Evolutionary conservation across 495 filamentous ascomycete genomes (phyloP).

Genomic region (Neurospora cerealis): DNA sequence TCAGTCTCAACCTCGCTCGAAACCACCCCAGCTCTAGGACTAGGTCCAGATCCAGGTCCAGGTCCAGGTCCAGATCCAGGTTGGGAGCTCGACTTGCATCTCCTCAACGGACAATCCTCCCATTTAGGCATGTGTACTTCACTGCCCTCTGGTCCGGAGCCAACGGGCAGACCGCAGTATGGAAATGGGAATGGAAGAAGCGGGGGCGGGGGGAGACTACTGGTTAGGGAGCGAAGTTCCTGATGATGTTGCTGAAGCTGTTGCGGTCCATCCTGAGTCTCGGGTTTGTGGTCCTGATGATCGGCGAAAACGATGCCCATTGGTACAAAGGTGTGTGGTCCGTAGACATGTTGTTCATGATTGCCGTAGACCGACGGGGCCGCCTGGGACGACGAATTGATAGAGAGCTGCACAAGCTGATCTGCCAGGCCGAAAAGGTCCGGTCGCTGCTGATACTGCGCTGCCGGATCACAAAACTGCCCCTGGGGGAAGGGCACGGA

Average conservation of each 20-base stretch:
- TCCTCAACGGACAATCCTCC: conserved; percentile 9
- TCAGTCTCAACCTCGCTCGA: neutral
- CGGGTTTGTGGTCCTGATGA: neutral
- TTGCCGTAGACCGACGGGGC: neutral
- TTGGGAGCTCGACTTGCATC: neutral
- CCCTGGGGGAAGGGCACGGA: neutral
- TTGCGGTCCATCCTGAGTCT: neutral
- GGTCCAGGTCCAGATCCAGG: neutral
- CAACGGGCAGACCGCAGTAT: conserved; percentile 27
- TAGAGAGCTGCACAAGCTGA: neutral
- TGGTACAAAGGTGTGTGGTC: neutral
- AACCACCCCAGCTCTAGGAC: neutral
- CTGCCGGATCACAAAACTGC: neutral
- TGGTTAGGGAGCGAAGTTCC: neutral
- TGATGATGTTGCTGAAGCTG: neutral
- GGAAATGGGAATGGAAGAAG: neutral
- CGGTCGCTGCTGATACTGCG: neutral
- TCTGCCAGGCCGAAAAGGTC: neutral
- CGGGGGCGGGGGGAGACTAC: neutral
- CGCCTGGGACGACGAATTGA: neutral
- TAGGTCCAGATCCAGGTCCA: neutral
- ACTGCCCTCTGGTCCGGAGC: conserved; percentile 30
- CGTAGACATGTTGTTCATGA: neutral
- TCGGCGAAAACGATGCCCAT: neutral
- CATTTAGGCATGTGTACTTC: conserved; percentile 15